Conservation (phyloP, 2,329 filamentous ascomycete species). For the Chrysoporthe deuterocubensis region DNA sequence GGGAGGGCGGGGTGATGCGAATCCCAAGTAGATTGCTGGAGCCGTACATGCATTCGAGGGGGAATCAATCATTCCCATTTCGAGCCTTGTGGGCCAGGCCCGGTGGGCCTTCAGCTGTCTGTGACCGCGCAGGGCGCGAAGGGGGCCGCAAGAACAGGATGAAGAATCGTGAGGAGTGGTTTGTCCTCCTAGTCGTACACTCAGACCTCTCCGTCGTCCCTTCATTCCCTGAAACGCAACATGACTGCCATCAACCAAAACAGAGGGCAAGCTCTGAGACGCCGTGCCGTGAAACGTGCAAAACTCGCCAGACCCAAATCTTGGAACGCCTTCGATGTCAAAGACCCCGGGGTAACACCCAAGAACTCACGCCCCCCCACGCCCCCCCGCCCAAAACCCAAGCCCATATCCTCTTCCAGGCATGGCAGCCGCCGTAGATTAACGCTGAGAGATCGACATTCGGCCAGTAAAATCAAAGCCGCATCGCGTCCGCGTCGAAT, state of each 20-base stretch:
- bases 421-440: conserved; percentile 1
- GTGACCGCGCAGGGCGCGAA: too few species aligned
- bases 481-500: conserved; percentile 51
- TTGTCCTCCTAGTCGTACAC: conserved; percentile 1
- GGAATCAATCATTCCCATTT: too few species aligned
- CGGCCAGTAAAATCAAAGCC: conserved; percentile 38
- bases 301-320: neutral
- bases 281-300: conserved; percentile 16
- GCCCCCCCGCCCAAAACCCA: neutral
- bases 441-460: neutral
- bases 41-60: too few species aligned
- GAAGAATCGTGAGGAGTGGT: neutral
- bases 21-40: too few species aligned
- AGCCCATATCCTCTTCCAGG: neutral
- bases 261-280: conserved; percentile 1
- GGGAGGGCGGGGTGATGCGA: neutral
- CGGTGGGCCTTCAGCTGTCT: too few species aligned
- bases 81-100: too few species aligned
- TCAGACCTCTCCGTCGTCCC: neutral
- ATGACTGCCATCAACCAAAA: neutral
- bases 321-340: conserved; percentile 1
- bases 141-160: neutral
- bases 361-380: neutral
- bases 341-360: neutral
- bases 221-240: neutral